Evolutionary conservation across 257 asterid genomes (phyloP), one percentile per base, ranked within the genome.

Genomic region (Nicotiana tomentosiformis): DNA sequence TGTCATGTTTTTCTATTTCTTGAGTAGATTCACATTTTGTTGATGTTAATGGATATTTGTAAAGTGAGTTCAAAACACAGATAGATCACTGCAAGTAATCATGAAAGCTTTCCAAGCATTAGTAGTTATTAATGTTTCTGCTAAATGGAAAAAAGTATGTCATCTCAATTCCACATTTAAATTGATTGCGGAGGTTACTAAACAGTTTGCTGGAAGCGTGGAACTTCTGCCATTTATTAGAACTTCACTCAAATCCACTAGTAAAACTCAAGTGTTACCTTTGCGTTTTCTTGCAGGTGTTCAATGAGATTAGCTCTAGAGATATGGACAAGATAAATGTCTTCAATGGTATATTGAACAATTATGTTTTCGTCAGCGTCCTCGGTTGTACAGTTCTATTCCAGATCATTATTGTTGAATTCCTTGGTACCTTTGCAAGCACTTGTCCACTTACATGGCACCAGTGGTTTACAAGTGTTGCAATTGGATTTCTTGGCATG

Each of bases 321-420:
- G 98, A 95, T 16, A 95, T 95, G 99, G 99, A 93, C 90, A 92
- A 92, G 90, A 88, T 93, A 83, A 93, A 95, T 9, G 97, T 93
- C 61, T 90, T 95, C 90, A 88, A 86, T 76, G 99, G 99, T 86
- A 93, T 95, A 77, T 87, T 95, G 78, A 77, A 90, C 77, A 95
- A 95, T 90, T 92, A 95, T 29, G 94, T 95, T 5, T 95, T 95
- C 61, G 95, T 92, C 12, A 83, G 81, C 1, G 99, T 95, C n/a
- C 87, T 95, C 20, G 87, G 95, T 89, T 83, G 87, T 88, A 95
- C 99, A 1, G 92, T 88, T 78, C 1, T 92, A 68, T 95, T 95
- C 92, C 99, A 95, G 83, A 84, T 92, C 79, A 88, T 95, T 33
- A 95, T 95, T 67, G 87, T 95, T 11, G 93, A 95, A 86, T 92